Percentiles rank a stretch among this genome's conserved stretches.
Evolutionary conservation across 2,329 filamentous ascomycete genomes (phyloP).

Genomic region (Exophiala oligosperma): DNA sequence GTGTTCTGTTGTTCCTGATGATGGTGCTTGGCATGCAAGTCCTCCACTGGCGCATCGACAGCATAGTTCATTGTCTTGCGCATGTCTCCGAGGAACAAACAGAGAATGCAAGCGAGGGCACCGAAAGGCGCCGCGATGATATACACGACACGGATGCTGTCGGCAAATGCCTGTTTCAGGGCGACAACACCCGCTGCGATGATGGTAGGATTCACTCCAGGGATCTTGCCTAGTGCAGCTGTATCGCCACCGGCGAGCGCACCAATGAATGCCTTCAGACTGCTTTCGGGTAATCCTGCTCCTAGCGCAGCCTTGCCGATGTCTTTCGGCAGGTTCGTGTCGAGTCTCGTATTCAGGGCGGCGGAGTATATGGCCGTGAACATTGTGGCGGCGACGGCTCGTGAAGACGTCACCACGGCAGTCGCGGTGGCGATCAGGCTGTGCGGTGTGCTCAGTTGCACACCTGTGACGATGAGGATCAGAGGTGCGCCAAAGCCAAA

Average conservation of each 20-base stretch:
- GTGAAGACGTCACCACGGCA: constrained; percentile 23
- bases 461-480: constrained; percentile 24
- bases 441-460: constrained; percentile 25
- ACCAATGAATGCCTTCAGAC: constrained; percentile 15
- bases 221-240: constrained; percentile 7
- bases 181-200: constrained; percentile 9
- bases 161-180: constrained; percentile 23
- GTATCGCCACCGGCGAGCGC: constrained; percentile 21
- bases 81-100: constrained; percentile 24
- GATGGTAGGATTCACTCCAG: constrained; percentile 17
- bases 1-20: background rate
- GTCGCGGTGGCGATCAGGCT: constrained; percentile 26
- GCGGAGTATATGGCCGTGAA: constrained; percentile 26
- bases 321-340: constrained; percentile 16
- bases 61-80: constrained; percentile 26
- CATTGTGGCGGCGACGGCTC: constrained; percentile 21
- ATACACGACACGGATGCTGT: constrained; percentile 23
- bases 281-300: constrained; percentile 19
- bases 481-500: constrained; percentile 23
- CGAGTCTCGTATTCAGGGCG: constrained; percentile 15
- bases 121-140: constrained; percentile 24
- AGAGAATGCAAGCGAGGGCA: constrained; percentile 18
- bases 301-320: constrained; percentile 10
- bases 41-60: constrained; percentile 27
- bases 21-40: constrained; percentile 22